Conservation (phyloP, 257 asterid species). For the Plantago elongata region DNA sequence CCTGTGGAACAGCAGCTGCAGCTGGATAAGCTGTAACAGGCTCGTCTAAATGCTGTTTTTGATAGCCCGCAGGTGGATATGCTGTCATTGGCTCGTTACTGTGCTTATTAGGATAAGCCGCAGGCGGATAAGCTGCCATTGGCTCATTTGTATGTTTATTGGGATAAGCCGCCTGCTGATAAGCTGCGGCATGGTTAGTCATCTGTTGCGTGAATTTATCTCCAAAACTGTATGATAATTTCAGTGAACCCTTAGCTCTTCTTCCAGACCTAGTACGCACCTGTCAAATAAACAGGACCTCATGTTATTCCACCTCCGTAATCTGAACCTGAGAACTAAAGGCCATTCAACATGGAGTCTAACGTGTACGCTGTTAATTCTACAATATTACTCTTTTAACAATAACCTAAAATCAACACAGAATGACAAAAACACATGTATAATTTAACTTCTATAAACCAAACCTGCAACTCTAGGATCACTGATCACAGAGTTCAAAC, state of each 20-base stretch:
- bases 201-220: slow-evolving; percentile 27
- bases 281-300: slow-evolving; percentile 16
- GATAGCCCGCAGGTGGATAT: not conserved
- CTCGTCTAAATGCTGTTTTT: slow-evolving; percentile 20
- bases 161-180: not conserved
- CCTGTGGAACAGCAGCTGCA: slow-evolving; percentile 13
- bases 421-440: no score
- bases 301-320: no score
- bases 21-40: slow-evolving; percentile 57
- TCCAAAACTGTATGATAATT: slow-evolving; percentile 37
- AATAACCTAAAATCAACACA: no score
- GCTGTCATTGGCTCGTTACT: not conserved
- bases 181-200: slow-evolving; percentile 14
- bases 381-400: no score
- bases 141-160: slow-evolving; percentile 25
- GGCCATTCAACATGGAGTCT: no score
- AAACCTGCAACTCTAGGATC: no score
- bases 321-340: no score
- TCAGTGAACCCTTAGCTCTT: slow-evolving; percentile 42
- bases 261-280: slow-evolving; percentile 33
- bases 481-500: no score
- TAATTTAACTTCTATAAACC: no score
- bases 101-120: slow-evolving; percentile 18
- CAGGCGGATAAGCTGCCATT: slow-evolving; percentile 47
- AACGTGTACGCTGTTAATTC: no score